Evolutionary conservation across 2,329 filamentous ascomycete genomes (phyloP).

Genomic region (Phyllosticta citrichinensis): DNA sequence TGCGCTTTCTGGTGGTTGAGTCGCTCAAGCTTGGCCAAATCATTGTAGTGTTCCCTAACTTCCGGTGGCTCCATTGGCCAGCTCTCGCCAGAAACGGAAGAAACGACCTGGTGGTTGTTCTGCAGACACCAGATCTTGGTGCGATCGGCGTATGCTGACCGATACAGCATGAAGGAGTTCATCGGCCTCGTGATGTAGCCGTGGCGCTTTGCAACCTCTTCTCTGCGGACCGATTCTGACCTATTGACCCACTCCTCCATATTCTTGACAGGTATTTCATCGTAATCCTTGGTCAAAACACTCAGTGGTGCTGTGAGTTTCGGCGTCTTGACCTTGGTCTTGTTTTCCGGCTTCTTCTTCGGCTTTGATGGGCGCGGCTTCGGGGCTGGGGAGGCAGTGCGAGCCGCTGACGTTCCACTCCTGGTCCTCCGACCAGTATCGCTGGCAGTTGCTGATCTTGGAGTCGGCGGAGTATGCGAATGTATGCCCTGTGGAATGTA

Average conservation of each 20-base stretch:
- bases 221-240: constrained; percentile 51
- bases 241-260: constrained; percentile 74
- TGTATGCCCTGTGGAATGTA: constrained; percentile 20
- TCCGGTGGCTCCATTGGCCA: constrained; percentile 74
- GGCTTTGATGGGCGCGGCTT: constrained; percentile 3
- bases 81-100: constrained; percentile 72
- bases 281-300: constrained; percentile 54
- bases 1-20: constrained; percentile 77
- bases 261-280: constrained; percentile 57
- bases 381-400: constrained; percentile 3
- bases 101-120: constrained; percentile 91
- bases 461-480: constrained; percentile 32
- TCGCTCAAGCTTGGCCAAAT: constrained; percentile 69
- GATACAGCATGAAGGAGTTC: constrained; percentile 98
- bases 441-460: constrained; percentile 32
- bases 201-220: constrained; percentile 60
- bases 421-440: constrained; percentile 32
- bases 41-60: constrained; percentile 65
- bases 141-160: constrained; percentile 80
- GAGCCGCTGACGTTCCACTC: constrained; percentile 17
- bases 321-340: constrained; percentile 38
- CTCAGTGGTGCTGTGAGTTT: constrained; percentile 60
- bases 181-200: constrained; percentile 84
- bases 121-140: constrained; percentile 72
- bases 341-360: constrained; percentile 30